Evolutionary conservation across 768 basidiomycete genomes (phyloP).

Genomic region (Tulasnella calospora): DNA sequence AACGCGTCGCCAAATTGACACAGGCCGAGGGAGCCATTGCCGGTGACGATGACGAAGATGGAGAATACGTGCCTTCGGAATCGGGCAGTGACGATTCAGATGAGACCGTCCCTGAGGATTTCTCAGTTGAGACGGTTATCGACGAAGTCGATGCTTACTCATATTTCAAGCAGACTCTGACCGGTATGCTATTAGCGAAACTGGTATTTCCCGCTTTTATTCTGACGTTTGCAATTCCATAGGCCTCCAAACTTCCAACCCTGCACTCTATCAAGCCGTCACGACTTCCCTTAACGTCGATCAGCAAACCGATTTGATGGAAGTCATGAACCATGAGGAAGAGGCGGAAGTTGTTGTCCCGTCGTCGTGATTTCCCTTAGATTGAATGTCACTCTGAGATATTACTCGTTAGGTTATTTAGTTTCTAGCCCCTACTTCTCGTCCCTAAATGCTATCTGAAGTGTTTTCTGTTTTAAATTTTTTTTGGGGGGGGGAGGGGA

Average conservation of each 20-base stretch:
- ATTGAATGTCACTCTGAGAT: background rate
- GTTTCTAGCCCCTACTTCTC: background rate
- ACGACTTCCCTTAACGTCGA: slow-evolving; percentile 69
- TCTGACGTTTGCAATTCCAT: slow-evolving; percentile 22
- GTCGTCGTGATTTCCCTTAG: background rate
- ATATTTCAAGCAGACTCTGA: slow-evolving; percentile 72
- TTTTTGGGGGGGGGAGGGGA: background rate
- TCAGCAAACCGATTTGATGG: slow-evolving; percentile 76
- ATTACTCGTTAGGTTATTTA: background rate
- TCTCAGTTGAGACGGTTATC: slow-evolving; percentile 78
- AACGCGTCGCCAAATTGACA: slow-evolving; percentile 41
- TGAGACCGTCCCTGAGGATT: slow-evolving; percentile 65
- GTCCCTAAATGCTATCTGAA: background rate
- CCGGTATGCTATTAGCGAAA: slow-evolving; percentile 47
- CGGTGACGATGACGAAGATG: slow-evolving; percentile 36
- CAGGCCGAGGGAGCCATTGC: slow-evolving; percentile 37
- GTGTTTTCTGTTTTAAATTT: background rate
- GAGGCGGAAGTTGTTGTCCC: slow-evolving; percentile 20
- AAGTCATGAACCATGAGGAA: slow-evolving; percentile 68
- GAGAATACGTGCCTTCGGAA: slow-evolving; percentile 46
- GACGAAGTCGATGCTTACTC: slow-evolving; percentile 74
- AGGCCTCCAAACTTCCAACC: slow-evolving; percentile 76
- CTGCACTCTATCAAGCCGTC: slow-evolving; percentile 59
- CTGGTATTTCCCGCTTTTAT: background rate
- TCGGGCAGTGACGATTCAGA: slow-evolving; percentile 33